A percentile compares a stretch with the other conserved stretches of the same genome.
phyloP scores from a whole-genome alignment of 164 flowering plant genomes.

The Chloranthus sessilifolius region DNA sequence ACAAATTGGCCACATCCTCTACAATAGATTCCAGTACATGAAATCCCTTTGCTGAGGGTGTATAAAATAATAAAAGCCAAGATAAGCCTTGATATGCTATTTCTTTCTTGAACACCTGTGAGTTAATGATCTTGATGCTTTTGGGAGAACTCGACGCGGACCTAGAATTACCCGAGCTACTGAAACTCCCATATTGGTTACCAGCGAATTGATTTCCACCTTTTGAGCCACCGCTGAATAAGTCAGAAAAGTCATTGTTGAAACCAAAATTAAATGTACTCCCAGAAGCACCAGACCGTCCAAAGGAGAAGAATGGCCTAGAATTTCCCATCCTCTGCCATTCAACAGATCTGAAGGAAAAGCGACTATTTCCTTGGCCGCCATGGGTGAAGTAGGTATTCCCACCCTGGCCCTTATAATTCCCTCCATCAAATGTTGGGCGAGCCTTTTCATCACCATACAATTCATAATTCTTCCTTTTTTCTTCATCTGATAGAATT shows the following conservation, averaged over 20 bases:
- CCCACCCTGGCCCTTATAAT: constrained; percentile 44
- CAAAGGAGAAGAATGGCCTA: constrained; percentile 69
- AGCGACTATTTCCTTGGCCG: constrained; percentile 49
- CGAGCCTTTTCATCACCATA: constrained; percentile 83
- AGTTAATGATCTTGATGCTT: constrained; percentile 38
- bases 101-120: constrained; percentile 56
- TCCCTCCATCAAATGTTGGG: constrained; percentile 57
- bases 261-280: constrained; percentile 53
- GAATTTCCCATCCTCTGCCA: constrained; percentile 62
- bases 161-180: constrained; percentile 34
- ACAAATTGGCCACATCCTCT: constrained; percentile 51
- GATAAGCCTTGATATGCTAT: constrained; percentile 57
- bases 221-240: constrained; percentile 45
- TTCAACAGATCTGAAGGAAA: constrained; percentile 38
- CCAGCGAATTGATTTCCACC: constrained; percentile 43
- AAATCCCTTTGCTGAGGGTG: constrained; percentile 31
- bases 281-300: constrained; percentile 36
- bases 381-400: constrained; percentile 60
- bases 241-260: constrained; percentile 57
- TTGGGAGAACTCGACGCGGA: constrained; percentile 30
- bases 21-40: constrained; percentile 46
- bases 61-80: constrained; percentile 67
- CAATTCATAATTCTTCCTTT: constrained; percentile 84
- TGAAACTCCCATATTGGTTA: constrained; percentile 44
- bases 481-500: constrained; percentile 82